Conservation (phyloP, 208 protist genomes). For the Trypanosoma caninum region DNA sequence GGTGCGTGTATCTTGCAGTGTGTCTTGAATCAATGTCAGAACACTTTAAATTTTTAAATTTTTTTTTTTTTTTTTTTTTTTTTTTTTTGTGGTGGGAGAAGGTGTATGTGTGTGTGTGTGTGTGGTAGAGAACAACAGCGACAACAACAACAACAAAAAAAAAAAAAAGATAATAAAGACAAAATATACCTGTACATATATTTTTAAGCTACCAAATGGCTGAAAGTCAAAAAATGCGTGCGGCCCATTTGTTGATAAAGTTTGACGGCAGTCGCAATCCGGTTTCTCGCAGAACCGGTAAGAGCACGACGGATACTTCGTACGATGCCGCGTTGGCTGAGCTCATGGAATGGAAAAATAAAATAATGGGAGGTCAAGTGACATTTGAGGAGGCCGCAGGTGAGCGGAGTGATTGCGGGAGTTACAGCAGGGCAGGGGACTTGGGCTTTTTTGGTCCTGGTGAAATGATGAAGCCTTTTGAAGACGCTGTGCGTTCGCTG, state of each 20-base stretch:
- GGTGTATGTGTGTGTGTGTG: neutral
- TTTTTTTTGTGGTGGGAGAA: neutral
- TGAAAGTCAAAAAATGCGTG: conserved; percentile 31
- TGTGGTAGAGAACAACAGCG: neutral
- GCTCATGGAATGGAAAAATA: conserved; percentile 62
- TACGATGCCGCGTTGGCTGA: conserved; percentile 74
- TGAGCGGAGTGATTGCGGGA: conserved; percentile 89
- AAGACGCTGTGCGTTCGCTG: conserved; percentile 81
- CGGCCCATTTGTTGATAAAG: conserved; percentile 89
- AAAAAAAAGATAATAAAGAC: neutral
- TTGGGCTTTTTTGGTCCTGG: conserved; percentile 86
- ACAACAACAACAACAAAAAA: neutral
- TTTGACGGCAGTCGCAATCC: conserved; percentile 87
- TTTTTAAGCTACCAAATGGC: too few species aligned
- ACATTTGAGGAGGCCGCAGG: conserved; percentile 81
- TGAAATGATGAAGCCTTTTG: conserved; percentile 94
- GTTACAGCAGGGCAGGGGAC: conserved; percentile 76
- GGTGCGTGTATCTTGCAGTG: too few species aligned
- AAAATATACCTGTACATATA: neutral
- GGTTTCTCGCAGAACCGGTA: conserved; percentile 76
- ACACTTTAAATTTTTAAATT: neutral
- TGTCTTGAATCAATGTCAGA: neutral
- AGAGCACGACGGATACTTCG: conserved; percentile 51
- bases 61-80: neutral
- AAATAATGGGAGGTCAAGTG: conserved; percentile 62